Percentiles rank a stretch among this genome's conserved stretches.
phyloP scores from a whole-genome alignment of 2,329 filamentous ascomycete genomes.

The Phaeosphaeriaceae sp. region DNA sequence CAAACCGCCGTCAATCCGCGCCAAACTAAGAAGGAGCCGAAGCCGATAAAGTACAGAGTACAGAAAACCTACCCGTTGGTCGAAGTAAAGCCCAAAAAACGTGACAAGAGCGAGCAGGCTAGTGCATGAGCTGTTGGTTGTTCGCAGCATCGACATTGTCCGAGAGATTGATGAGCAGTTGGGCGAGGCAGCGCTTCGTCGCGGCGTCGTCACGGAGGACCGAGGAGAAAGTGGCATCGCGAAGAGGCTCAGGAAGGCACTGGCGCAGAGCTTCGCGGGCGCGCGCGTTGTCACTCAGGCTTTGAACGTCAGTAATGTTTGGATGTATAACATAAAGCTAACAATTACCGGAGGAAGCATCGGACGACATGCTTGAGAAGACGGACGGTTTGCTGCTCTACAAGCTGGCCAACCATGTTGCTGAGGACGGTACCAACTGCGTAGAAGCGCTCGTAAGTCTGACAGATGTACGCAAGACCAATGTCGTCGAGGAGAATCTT shows the following conservation, averaged over 20 bases:
- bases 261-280: constrained; percentile 94
- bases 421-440: constrained; percentile 96
- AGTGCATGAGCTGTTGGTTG: constrained; percentile 48
- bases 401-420: constrained; percentile 98
- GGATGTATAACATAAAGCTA: not conserved
- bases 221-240: constrained; percentile 95
- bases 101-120: constrained; percentile 1
- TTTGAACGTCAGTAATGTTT: constrained; percentile 49
- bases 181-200: constrained; percentile 96
- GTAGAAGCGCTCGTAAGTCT: constrained; percentile 98
- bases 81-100: not conserved
- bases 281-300: constrained; percentile 93
- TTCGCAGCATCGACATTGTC: constrained; percentile 71
- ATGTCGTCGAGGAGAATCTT: constrained; percentile 98
- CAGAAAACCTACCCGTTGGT: not conserved
- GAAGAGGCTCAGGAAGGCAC: constrained; percentile 96
- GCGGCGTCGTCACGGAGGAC: constrained; percentile 96
- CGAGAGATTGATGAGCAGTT: constrained; percentile 93
- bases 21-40: constrained; percentile 33
- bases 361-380: constrained; percentile 96
- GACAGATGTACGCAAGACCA: constrained; percentile 96
- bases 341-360: constrained; percentile 86
- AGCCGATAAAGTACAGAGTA: constrained; percentile 31
- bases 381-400: constrained; percentile 95
- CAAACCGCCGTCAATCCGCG: constrained; percentile 22